Conservation (phyloP, 2,329 filamentous ascomycete species). For the Eutypella sp. region DNA sequence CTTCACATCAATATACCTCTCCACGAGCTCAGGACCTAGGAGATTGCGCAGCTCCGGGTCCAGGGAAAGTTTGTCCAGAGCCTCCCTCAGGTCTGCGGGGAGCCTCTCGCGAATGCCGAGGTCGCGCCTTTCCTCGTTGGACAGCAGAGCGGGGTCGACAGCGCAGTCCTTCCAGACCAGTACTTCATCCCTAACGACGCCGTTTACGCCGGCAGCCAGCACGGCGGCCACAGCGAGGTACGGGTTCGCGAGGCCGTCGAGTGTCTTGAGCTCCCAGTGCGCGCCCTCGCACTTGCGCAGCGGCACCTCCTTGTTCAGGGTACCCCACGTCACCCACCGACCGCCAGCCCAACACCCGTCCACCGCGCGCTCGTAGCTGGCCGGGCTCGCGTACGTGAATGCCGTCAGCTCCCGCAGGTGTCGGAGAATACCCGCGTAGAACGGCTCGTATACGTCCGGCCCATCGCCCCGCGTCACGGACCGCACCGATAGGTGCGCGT, state of each 20-base stretch:
- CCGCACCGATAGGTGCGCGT: conserved; percentile 65
- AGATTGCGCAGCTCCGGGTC: conserved; percentile 42
- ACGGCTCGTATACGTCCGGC: conserved; percentile 50
- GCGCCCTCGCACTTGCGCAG: conserved; percentile 60
- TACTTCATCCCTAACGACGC: conserved; percentile 39
- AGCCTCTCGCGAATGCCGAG: conserved; percentile 51
- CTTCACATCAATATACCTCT: conserved; percentile 56
- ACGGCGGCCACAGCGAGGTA: conserved; percentile 65
- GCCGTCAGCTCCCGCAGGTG: conserved; percentile 64
- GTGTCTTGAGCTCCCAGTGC: conserved; percentile 72
- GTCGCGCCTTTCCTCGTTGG: conserved; percentile 38
- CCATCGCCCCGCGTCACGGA: conserved; percentile 29
- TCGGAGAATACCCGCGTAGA: conserved; percentile 66
- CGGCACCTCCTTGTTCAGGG: conserved; percentile 72
- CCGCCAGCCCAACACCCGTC: conserved; percentile 77
- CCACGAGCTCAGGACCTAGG: conserved; percentile 47
- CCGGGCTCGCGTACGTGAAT: conserved; percentile 60
- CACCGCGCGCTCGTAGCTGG: conserved; percentile 63
- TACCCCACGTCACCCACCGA: conserved; percentile 74
- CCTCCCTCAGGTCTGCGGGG: conserved; percentile 49
- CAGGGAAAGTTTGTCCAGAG: conserved; percentile 44
- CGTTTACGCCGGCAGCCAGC: conserved; percentile 53
- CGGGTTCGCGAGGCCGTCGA: conserved; percentile 77
- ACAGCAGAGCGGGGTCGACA: conserved; percentile 48
- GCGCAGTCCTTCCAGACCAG: conserved; percentile 50